Percentiles rank a stretch among this genome's conserved stretches.
phyloP scores from a whole-genome alignment of 2,329 filamentous ascomycete species.

The Claviceps sp. region DNA sequence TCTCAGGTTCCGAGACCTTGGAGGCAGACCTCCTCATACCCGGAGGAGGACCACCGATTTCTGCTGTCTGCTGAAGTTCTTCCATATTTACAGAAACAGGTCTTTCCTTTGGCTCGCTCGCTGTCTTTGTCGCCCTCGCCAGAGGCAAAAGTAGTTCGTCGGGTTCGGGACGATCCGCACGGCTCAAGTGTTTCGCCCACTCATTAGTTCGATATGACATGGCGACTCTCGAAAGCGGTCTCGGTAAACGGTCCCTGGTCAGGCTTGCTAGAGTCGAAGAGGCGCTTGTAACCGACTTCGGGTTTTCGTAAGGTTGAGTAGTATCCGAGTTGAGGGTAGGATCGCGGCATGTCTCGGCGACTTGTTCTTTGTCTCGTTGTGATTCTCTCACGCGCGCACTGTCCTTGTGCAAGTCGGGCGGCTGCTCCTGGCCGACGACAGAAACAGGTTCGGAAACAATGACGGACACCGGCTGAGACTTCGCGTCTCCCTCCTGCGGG shows the following conservation, averaged over 20 bases:
- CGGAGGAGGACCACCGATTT: conserved; percentile 29
- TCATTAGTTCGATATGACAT: conserved; percentile 84
- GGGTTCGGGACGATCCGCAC: conserved; percentile 58
- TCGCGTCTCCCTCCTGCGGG: background rate
- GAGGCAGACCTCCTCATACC: conserved; percentile 17
- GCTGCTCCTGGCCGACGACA: background rate
- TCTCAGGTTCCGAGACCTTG: conserved; percentile 12
- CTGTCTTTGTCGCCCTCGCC: conserved; percentile 6
- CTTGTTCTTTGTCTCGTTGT: background rate
- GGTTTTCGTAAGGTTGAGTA: conserved; percentile 16
- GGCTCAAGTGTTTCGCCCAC: conserved; percentile 81
- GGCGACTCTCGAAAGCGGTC: conserved; percentile 62
- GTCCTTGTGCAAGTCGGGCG: background rate
- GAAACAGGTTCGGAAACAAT: background rate
- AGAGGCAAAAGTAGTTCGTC: conserved; percentile 42
- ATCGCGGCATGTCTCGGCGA: conserved; percentile 1
- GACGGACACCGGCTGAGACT: background rate
- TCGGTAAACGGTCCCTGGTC: conserved; percentile 50
- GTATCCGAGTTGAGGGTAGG: conserved; percentile 4
- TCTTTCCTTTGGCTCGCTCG: conserved; percentile 27
- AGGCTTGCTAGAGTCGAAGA: conserved; percentile 34
- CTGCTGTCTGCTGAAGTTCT: conserved; percentile 51
- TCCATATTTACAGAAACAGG: conserved; percentile 49
- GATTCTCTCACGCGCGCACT: background rate
- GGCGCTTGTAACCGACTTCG: conserved; percentile 28